A percentile compares a stretch with the other conserved stretches of the same genome.
Conservation (phyloP, 2,329 filamentous ascomycete species). For the Fonsecaea monophora region DNA sequence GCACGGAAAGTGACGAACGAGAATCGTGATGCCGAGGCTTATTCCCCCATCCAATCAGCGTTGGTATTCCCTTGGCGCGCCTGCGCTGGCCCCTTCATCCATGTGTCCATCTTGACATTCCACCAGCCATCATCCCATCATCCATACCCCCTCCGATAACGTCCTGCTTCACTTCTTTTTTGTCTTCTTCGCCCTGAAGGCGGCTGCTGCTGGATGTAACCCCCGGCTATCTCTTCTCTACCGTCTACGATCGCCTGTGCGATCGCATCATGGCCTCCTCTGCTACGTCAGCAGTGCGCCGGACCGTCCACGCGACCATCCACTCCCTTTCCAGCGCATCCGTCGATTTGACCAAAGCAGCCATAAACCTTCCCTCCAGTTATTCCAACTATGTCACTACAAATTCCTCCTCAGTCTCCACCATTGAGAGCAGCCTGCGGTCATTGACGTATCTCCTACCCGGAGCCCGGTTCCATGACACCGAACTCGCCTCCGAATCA, state of each 20-base stretch:
- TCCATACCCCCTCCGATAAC: not conserved
- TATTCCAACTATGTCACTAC: conserved; percentile 93
- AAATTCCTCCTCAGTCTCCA: conserved; percentile 90
- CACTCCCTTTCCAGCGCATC: conserved; percentile 34
- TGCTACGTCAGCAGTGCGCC: conserved; percentile 34
- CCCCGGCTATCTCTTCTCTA: not conserved
- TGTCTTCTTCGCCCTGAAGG: not conserved
- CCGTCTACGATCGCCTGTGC: conserved; percentile 3
- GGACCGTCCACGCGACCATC: conserved; percentile 33
- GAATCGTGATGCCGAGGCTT: not conserved
- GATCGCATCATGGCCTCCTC: conserved; percentile 33
- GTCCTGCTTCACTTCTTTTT: not conserved
- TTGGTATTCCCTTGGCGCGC: not conserved
- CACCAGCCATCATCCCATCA: conserved; percentile 7
- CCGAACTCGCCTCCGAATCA: conserved; percentile 91
- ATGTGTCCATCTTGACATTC: not conserved
- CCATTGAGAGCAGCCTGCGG: conserved; percentile 91
- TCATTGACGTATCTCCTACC: conserved; percentile 96
- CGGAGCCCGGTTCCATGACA: conserved; percentile 68
- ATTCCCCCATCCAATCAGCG: not conserved
- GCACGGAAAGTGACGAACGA: not conserved
- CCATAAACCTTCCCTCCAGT: conserved; percentile 36
- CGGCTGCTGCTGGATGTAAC: conserved; percentile 6
- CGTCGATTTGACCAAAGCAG: conserved; percentile 32
- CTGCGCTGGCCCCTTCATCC: not conserved